Evolutionary conservation across 1,284 basidiomycete species (phyloP), one percentile per base, ranked within the genome.

Genomic region (Moesziomyces sp.): DNA sequence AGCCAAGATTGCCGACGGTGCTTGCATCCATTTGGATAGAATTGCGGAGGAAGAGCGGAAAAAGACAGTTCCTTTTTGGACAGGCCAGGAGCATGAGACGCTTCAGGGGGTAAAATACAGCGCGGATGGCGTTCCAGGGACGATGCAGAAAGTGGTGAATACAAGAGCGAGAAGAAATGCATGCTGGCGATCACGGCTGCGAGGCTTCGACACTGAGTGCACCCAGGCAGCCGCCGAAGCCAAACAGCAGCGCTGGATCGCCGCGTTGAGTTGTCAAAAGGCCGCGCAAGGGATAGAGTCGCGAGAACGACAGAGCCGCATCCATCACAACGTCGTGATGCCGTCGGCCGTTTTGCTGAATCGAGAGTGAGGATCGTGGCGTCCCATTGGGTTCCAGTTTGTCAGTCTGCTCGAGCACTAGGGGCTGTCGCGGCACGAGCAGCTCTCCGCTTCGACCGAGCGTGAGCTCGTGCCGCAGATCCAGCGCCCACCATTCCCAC

Each of bases 401-500:
- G 2, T 46, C 57, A 14, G 50, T 43, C 23, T 28, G 19, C 6
- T 54, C 52, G 5, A 74, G 58, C 1, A 50, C 52, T 35, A 74
- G 48, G 1, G 72, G 52, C 46, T 66, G 59, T 13, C 66, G 56
- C 14, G 59, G 44, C 3, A 70, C 63, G 18, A 70, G n/a, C 38
- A 74, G 44, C 21, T 74, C 72, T 23, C 67, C 72, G 33, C 62
- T 57, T n/a, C 72, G 67, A 26, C 63, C 67, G 1, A 74, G 43
- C 13, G 63, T 53, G n/a, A 74, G 49, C 43, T 74, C 67, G 16
- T 63, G 56, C 9, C 60, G 57, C 45, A 74, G 54, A n/a, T 74
- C 65, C 24, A 74, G 43, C 42, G 56, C 55, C 67, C 67, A 74
- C 55, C 56, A 65, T 24, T 74, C 72, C 72, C 72, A 74, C 3